Evolutionary conservation across 148 eudicot genomes (phyloP), one percentile per base, ranked within the genome.

Genomic region (Agrostemma githago): DNA sequence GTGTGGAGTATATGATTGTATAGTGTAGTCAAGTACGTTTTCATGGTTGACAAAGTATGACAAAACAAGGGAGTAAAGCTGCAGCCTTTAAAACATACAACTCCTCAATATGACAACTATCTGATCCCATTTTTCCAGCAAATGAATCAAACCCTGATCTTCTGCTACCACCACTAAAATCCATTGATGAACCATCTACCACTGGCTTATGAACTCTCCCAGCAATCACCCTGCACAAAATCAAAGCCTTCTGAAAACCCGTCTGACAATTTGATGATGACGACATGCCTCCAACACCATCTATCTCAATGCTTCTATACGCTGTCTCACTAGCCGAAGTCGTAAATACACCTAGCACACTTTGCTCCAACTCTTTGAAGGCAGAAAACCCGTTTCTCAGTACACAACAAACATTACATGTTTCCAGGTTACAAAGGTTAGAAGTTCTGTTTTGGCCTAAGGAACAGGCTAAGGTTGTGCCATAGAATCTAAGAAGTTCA

Each of bases 11-110:
- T 58, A 58, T 58, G 21, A 16, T 58, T 58, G 21, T 58, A 21
- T 60, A 60, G 1, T 51, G 20, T 70, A 9, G 40, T 6, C 61
- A 63, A 62, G 46, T 26, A 26, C 1, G 34, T 41, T 57, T 66
- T 83, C 72, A 80, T 1, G 76, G 57, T 68, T 84, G 83, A 84
- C 86, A 91, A 69, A 91, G 74, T 8, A 91, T 86, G 53, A 91
- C 90, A 83, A 89, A 89, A 70, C 93, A 89, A 78, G 97, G 97
- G 6, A 91, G 87, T 19, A 91, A 68, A 70, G 97, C 90, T 67
- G 79, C 82, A 3, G 91, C 81, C 65, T 84, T 84, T 11, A 83
- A 82, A 73, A 84, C 69, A 76, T 83, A 91, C 39, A 91, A 78
- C 81, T 89, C 91, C 76, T 89, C 91, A 81, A 89, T 78, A 66